Base-by-base conservation (phyloP, 345 rosid species). In the Eucalyptus coolabah region DNA sequence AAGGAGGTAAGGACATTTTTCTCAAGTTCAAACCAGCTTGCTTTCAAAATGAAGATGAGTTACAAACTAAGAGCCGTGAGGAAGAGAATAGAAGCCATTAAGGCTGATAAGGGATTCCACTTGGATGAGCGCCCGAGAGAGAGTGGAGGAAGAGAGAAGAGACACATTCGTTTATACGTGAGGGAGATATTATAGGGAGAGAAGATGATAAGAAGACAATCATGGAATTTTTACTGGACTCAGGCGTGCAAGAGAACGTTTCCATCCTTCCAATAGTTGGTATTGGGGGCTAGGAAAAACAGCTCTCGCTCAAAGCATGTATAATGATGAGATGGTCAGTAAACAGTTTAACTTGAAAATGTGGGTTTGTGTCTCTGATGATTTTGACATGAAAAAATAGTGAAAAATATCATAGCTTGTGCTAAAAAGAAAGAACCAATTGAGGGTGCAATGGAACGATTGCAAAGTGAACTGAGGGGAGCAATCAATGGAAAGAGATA, bases 401-500 rank as follows among this genome's bases (percentile, higher is more conserved):
- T 50, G 4, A 50, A 16, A 50, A 16, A 50, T 1, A 50, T 50
- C 0, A 0, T 50, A 2, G 19, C 53, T 54, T 23, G 60, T n/a
- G n/a, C n/a, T 23, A 12, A 3, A 23, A 4, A 23, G 1, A 1
- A 54, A 0, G 0, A 21, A 23, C 12, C 28, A 1, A 4, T 0
- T 0, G 6, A 23, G 3, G 5, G 0, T 54, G 0, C 0, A 0
- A 54, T 54, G 28, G 60, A 54, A 23, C 28, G 0, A 0, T 54
- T 54, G 28, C 60, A 54, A 54, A 8, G 0, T 0, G 0, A 54
- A 8, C 0, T 23, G 3, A 54, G 28, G 12, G 1, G 0, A 54
- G 12, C 0, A 4, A 54, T 54, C 4, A 1, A 54, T 54, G 60
- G 60, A 21, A 54, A 21, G 5, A 23, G 1, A 54, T 54, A 21